A percentile compares a stretch with the other conserved stretches of the same genome.
phyloP scores from a whole-genome alignment of 768 basidiomycete species.

The Panellus pusillus region DNA sequence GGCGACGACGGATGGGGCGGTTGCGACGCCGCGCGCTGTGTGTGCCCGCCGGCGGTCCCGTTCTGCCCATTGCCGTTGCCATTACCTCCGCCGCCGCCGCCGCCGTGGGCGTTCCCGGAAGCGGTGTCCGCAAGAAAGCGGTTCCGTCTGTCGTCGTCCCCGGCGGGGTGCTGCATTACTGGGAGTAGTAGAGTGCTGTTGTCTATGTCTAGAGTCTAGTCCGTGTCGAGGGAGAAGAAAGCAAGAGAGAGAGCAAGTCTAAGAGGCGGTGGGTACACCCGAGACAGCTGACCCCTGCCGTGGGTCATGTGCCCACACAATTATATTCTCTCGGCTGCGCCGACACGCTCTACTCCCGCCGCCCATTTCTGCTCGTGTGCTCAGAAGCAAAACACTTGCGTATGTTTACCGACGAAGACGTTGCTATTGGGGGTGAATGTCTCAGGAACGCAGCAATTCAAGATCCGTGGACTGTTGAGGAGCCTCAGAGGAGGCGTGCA shows the following conservation, averaged over 20 bases:
- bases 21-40: conserved; percentile 32
- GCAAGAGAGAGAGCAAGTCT: background rate
- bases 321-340: background rate
- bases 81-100: conserved; percentile 3
- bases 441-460: too few species aligned
- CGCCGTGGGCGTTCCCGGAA: conserved; percentile 20
- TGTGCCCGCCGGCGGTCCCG: conserved; percentile 32
- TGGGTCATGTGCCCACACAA: background rate
- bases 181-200: too few species aligned
- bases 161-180: too few species aligned
- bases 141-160: too few species aligned
- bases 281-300: background rate
- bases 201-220: too few species aligned
- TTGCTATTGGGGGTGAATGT: too few species aligned
- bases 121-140: too few species aligned
- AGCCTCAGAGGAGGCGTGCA: too few species aligned
- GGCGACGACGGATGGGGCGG: conserved; percentile 29
- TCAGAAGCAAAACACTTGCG: background rate
- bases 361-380: background rate
- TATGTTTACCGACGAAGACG: too few species aligned
- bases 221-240: too few species aligned
- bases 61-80: conserved; percentile 27
- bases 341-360: background rate
- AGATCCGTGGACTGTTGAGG: too few species aligned
- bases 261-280: background rate